These are phyloP conservation scores for Yamadazyma paraphyllophila DNA, from an alignment of 805 yeast species.

Conservation along the genomic window DNA sequence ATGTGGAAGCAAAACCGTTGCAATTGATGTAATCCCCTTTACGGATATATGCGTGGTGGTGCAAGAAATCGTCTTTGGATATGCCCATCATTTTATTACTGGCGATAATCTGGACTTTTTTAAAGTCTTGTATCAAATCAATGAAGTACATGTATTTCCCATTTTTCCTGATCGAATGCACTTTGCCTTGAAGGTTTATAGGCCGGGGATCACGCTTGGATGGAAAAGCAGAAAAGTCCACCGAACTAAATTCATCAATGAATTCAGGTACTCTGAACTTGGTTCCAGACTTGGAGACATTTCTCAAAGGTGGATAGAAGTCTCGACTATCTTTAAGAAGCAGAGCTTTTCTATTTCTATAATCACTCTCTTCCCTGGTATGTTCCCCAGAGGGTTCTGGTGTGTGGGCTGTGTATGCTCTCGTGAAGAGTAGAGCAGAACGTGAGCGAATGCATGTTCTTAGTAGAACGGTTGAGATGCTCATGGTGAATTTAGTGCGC, in stretches of 20 bases:
- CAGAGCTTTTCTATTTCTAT: slow-evolving; percentile 11
- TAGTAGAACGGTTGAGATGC: too few relatives aligned
- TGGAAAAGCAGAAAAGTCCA: slow-evolving; percentile 7
- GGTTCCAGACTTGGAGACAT: neutral
- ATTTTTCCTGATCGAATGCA: slow-evolving; percentile 55
- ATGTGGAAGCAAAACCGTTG: slow-evolving; percentile 68
- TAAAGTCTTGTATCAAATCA: slow-evolving; percentile 63
- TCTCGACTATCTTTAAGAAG: neutral
- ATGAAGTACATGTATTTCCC: slow-evolving; percentile 70
- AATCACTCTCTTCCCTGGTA: too few relatives aligned
- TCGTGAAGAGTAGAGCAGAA: too few relatives aligned
- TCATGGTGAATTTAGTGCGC: too few relatives aligned
- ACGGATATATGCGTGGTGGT: slow-evolving; percentile 43
- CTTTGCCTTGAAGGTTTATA: slow-evolving; percentile 50
- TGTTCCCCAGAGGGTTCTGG: too few relatives aligned
- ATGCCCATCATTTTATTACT: slow-evolving; percentile 48
- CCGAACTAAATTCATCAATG: neutral
- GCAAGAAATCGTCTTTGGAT: slow-evolving; percentile 41
- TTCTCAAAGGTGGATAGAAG: slow-evolving; percentile 13
- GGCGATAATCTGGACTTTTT: slow-evolving; percentile 60
- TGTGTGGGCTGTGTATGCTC: too few relatives aligned
- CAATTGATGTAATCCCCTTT: slow-evolving; percentile 73
- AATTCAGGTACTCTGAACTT: slow-evolving; percentile 10
- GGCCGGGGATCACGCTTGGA: slow-evolving; percentile 5
- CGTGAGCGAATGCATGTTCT: too few relatives aligned